These are phyloP conservation scores for Zymoseptoria pseudotritici DNA, from an alignment of 2,329 filamentous ascomycete species.

Conservation along the genomic window DNA sequence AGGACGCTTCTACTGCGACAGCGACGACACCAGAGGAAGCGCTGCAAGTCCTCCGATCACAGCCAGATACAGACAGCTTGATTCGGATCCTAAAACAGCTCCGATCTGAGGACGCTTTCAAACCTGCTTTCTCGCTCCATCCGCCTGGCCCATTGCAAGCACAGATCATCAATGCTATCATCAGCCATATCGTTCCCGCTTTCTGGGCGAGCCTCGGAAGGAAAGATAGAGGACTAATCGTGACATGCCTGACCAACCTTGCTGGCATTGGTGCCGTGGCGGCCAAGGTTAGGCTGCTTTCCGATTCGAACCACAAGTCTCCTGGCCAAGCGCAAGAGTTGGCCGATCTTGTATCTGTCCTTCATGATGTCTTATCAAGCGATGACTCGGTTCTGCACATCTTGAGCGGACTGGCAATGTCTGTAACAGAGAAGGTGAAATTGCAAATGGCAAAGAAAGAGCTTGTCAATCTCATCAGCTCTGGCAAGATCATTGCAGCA, in stretches of 20 bases:
- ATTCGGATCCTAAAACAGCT: constrained; percentile 14
- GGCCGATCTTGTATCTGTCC: constrained; percentile 37
- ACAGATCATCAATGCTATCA: constrained; percentile 67
- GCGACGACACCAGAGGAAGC: constrained; percentile 14
- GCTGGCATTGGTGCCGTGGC: constrained; percentile 71
- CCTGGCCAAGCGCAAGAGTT: constrained; percentile 3
- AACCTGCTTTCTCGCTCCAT: constrained; percentile 48
- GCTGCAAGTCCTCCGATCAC: constrained; percentile 34
- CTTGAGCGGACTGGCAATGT: constrained; percentile 37
- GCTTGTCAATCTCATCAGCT: constrained; percentile 50
- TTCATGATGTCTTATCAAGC: constrained; percentile 38
- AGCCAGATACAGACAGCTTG: constrained; percentile 32
- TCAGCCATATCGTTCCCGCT: constrained; percentile 68
- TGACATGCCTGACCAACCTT: constrained; percentile 62
- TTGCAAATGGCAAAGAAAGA: constrained; percentile 57
- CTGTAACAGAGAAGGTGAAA: constrained; percentile 37
- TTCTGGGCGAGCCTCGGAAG: constrained; percentile 63
- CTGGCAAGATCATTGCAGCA: constrained; percentile 52
- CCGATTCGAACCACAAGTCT: neutral
- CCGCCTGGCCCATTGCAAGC: constrained; percentile 60
- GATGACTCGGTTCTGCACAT: constrained; percentile 37
- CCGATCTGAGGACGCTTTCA: constrained; percentile 4
- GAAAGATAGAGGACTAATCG: constrained; percentile 44
- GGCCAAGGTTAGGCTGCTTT: constrained; percentile 51
- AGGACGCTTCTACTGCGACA: neutral